These are phyloP conservation scores for Talaromyces adpressus DNA, from an alignment of 495 filamentous ascomycete genomes.

Conservation along the genomic window DNA sequence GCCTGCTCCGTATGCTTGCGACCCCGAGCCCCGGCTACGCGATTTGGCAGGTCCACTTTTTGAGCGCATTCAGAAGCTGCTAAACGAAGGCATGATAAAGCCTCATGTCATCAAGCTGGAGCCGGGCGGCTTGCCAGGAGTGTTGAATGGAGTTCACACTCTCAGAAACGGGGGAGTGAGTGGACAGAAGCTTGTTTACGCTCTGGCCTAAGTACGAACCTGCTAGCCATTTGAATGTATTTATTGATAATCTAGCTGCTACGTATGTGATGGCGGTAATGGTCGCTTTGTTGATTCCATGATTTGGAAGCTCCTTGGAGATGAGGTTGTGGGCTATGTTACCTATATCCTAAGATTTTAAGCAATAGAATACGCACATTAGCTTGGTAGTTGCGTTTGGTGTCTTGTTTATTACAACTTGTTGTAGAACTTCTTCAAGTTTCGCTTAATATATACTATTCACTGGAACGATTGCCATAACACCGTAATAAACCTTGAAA, in stretches of 20 bases:
- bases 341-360: neutral
- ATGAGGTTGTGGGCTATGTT: neutral
- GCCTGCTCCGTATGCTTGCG: slow-evolving; percentile 19
- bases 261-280: neutral
- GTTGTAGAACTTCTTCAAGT: too few species aligned
- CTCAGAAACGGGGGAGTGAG: slow-evolving; percentile 10
- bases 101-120: slow-evolving; percentile 18
- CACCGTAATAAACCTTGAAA: too few species aligned
- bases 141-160: slow-evolving; percentile 16
- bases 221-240: neutral
- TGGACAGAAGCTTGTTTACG: slow-evolving; percentile 17
- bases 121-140: slow-evolving; percentile 17
- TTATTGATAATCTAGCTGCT: neutral
- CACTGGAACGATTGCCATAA: too few species aligned
- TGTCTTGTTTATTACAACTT: too few species aligned
- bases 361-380: too few species aligned
- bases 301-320: neutral
- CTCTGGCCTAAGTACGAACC: slow-evolving; percentile 1
- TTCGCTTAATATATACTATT: too few species aligned
- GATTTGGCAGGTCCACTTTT: slow-evolving; percentile 15
- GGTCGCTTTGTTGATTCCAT: neutral
- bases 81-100: slow-evolving; percentile 17
- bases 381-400: too few species aligned
- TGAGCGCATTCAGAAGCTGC: slow-evolving; percentile 12
- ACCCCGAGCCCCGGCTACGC: slow-evolving; percentile 1